Evolutionary conservation across 768 basidiomycete species (phyloP), one percentile per base, ranked within the genome.

Genomic region (Phylloporus rhodoxanthus): DNA sequence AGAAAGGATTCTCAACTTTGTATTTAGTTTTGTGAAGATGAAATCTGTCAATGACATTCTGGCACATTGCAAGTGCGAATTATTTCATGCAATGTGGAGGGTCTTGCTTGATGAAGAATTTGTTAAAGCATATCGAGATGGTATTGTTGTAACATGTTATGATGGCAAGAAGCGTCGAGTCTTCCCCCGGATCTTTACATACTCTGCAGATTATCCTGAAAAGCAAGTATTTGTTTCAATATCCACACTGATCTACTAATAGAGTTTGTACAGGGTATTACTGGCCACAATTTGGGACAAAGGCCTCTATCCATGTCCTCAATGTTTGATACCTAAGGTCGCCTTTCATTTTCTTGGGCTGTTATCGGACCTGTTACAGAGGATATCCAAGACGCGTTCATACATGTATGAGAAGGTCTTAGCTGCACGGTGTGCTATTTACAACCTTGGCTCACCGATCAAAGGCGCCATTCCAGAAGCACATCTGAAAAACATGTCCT

Each of bases 121-220:
- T 26, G 1, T 62, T 1, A 19, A 59, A 8, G 59, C 59, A 1
- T 67, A 65, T 20, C 5, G 8, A 20, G 34, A 64, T 44, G 64
- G 66, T 0, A 57, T 65, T 1, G 59, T 65, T 0, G 47, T 64
- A 6, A 36, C 11, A 3, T 68, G 65, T 29, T 26, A 42, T 5
- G 61, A 68, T 45, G 61, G 62, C 10, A 43, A 55, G 8, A 14
- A 39, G 7, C 49, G 57, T 0, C 43, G 57, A 14, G 43, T 68
- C 1, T 70, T 59, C 30, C 63, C 63, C 3, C 49, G 57, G 0
- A 56, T 70, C 0, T 64, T 70, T 23, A 68, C 66, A 1, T 70
- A 70, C 38, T 63, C 65, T 3, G 67, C 66, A 0, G 66, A 72
- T 43, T 72, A 72, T 36, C 69, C 69, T 0, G 68, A 72, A 21